phyloP scores from a whole-genome alignment of 192 early-diverging fungal genomes.

The Jimgerdemannia flammicorona region DNA sequence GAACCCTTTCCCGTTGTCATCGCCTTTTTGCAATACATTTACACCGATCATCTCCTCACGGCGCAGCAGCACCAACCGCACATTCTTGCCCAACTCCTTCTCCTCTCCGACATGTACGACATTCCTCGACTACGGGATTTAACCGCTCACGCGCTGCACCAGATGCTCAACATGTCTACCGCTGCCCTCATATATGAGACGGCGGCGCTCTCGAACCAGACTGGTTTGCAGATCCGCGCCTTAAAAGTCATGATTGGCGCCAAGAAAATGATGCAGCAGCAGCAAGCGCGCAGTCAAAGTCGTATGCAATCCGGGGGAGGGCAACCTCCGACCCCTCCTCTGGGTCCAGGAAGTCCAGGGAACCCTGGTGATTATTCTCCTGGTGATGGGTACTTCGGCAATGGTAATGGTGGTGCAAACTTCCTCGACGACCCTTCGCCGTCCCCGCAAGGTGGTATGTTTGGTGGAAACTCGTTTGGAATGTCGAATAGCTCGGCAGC shows the following conservation, averaged over 20 bases:
- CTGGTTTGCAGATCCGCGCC: constrained; percentile 57
- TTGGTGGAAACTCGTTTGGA: not conserved
- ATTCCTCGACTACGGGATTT: constrained; percentile 53
- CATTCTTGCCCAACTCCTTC: constrained; percentile 60
- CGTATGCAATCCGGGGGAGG: not conserved
- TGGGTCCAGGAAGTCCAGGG: not conserved
- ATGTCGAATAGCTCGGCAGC: not conserved
- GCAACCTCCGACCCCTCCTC: not conserved
- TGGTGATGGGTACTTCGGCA: not conserved
- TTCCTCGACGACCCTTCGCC: not conserved
- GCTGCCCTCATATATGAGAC: constrained; percentile 68
- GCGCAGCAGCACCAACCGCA: constrained; percentile 63
- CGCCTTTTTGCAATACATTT: constrained; percentile 35
- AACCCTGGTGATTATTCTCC: not conserved
- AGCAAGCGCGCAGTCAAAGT: constrained; percentile 20
- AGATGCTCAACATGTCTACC: constrained; percentile 54
- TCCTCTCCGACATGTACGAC: constrained; percentile 58
- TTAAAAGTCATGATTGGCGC: constrained; percentile 49
- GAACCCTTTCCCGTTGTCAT: constrained; percentile 23
- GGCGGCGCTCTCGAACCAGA: constrained; percentile 60
- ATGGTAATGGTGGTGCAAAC: not conserved
- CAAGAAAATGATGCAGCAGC: constrained; percentile 54
- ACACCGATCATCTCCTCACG: constrained; percentile 55
- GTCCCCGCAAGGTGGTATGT: not conserved
- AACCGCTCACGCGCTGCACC: constrained; percentile 55